Base-by-base conservation (phyloP, 768 basidiomycete species). In the Clitopilus hobsonii region DNA sequence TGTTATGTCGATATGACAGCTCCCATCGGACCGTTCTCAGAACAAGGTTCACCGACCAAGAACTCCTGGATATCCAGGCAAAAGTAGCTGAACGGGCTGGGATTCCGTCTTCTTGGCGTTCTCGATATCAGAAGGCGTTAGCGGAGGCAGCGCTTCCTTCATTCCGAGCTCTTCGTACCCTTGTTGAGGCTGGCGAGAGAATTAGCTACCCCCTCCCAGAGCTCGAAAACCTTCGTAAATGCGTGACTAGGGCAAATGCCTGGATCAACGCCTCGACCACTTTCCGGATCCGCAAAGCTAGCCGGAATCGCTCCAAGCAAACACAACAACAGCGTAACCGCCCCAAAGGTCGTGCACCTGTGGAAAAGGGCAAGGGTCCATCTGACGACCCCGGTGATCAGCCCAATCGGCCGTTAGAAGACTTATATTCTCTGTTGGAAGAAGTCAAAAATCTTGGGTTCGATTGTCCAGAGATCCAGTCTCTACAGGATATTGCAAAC, bases 121-220 rank as follows among this genome's bases (percentile, higher is more conserved):
- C 69, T 38, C 91, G 90, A 65, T 74, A 96, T 24, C 73, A 77
- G 30, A 85, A 80, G 60, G 67, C 87, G 1, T 71, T 98, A 28
- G 70, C 72, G 5, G 89, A 91, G 58, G 87, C 81, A 29, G 78
- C 83, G 11, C 79, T 85, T 13, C 94, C 94, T 13, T 66, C 81
- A 0, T 79, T 96, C 29, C 88, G 90, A 32, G 82, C 82, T 29
- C 81, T 98, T 56, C 85, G 89, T 36, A 85, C 89, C 6, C 72
- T 94, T n/a, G 77, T 94, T 23, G 82, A 88, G 0, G 95, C 97
- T 67, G 95, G 89, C 13, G 93, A 97, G 60, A 89, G 88, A 53
- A 91, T 95, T 68, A 86, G 81, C 54, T 83, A 84, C 64, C 76
- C 79, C 27, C 79, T 95, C 13, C 77, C 84, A 1, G 91, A 95